A percentile compares a stretch with the other conserved stretches of the same genome.
Evolutionary conservation across 2,329 filamentous ascomycete genomes (phyloP).

Genomic region (Penicillium sp.): DNA sequence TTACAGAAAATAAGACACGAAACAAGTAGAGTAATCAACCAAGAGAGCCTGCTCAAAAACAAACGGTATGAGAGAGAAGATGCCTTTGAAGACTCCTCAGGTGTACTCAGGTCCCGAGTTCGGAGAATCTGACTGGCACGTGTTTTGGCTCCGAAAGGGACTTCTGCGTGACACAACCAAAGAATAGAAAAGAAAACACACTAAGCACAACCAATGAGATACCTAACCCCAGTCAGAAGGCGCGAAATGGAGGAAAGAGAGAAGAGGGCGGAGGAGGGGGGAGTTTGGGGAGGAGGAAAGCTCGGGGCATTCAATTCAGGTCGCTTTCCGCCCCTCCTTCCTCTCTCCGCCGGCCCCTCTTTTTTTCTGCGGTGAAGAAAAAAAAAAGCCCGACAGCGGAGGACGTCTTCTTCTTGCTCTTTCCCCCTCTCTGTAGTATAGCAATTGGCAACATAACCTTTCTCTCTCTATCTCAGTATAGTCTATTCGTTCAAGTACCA

Average conservation of each 20-base stretch:
- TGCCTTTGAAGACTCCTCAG: constrained; percentile 9
- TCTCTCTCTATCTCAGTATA: background rate
- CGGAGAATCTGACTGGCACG: constrained; percentile 32
- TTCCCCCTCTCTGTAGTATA: background rate
- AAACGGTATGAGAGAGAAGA: constrained; percentile 11
- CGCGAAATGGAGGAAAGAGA: background rate
- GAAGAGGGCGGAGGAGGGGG: constrained; percentile 6
- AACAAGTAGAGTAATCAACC: constrained; percentile 13
- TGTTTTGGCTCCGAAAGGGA: constrained; percentile 24
- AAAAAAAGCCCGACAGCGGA: background rate
- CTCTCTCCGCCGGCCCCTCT: constrained; percentile 42
- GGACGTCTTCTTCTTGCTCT: background rate
- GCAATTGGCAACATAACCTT: background rate
- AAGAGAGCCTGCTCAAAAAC: constrained; percentile 14
- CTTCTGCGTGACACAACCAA: constrained; percentile 12
- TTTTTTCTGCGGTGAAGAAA: background rate
- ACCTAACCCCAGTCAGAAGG: background rate
- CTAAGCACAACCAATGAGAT: constrained; percentile 29
- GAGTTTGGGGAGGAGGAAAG: background rate
- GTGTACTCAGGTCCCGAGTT: constrained; percentile 29
- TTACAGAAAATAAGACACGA: background rate
- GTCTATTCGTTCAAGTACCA: background rate
- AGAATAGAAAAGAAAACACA: constrained; percentile 32
- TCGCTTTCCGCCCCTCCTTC: constrained; percentile 34
- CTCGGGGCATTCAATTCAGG: background rate